Percentiles rank a stretch among this genome's conserved stretches.
These are phyloP conservation scores for Sesbania bispinosa DNA, from an alignment of 306 rosid genomes.

Conservation along the genomic window DNA sequence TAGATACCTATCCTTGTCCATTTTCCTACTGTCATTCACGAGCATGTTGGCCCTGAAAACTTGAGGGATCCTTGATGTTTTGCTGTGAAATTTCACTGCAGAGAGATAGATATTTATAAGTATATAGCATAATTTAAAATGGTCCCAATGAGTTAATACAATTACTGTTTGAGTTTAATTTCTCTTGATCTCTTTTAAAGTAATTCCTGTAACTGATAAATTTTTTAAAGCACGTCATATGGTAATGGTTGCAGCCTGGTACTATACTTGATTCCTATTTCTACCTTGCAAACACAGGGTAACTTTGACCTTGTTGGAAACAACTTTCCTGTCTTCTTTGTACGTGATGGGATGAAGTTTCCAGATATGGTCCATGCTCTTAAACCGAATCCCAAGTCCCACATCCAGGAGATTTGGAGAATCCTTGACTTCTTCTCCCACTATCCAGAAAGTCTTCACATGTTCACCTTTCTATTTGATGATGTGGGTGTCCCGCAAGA, in stretches of 20 bases:
- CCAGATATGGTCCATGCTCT: slow-evolving; percentile 95
- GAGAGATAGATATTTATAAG: slow-evolving; percentile 47
- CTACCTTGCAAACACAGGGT: slow-evolving; percentile 59
- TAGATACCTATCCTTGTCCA: slow-evolving; percentile 80
- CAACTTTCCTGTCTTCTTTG: slow-evolving; percentile 82
- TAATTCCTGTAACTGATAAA: not conserved
- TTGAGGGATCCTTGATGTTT: slow-evolving; percentile 70
- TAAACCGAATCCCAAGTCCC: slow-evolving; percentile 90
- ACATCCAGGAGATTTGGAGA: slow-evolving; percentile 94
- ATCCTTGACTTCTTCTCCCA: slow-evolving; percentile 88
- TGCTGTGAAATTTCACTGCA: slow-evolving; percentile 71
- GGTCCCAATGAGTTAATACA: not conserved
- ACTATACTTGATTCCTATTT: slow-evolving; percentile 45
- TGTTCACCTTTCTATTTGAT: slow-evolving; percentile 78
- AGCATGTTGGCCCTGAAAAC: slow-evolving; percentile 90
- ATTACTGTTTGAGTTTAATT: not conserved
- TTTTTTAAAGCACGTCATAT: not conserved
- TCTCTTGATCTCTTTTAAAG: not conserved
- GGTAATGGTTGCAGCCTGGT: slow-evolving; percentile 6
- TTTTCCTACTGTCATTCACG: slow-evolving; percentile 76
- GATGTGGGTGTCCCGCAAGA: slow-evolving; percentile 88
- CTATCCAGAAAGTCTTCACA: slow-evolving; percentile 90
- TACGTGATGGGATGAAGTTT: slow-evolving; percentile 87
- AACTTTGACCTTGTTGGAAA: slow-evolving; percentile 93
- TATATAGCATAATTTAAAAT: not conserved